These are phyloP conservation scores for Pterocarpus macrocarpus DNA, from an alignment of 306 rosid species.

Conservation along the genomic window DNA sequence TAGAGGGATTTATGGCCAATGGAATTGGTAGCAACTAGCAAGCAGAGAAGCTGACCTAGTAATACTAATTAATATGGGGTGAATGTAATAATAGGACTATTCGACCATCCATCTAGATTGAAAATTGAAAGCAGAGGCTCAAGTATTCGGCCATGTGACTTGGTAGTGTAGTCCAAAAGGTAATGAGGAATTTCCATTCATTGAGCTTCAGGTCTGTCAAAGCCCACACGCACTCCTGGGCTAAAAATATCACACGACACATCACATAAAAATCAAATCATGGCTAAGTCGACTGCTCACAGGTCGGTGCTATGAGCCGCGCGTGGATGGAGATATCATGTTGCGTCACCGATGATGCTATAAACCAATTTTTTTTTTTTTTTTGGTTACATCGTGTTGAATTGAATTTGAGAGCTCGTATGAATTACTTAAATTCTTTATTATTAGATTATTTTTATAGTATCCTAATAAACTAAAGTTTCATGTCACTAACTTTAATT, in stretches of 20 bases:
- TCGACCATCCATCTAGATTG: too few species aligned
- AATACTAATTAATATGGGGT: background rate
- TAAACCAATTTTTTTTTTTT: background rate
- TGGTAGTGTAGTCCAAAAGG: background rate
- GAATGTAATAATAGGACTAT: too few species aligned
- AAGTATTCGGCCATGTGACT: background rate
- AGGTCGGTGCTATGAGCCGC: slow-evolving; percentile 9
- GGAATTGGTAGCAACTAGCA: background rate
- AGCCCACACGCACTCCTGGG: slow-evolving; percentile 1
- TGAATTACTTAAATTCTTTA: too few species aligned
- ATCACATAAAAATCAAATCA: background rate
- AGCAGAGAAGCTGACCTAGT: background rate
- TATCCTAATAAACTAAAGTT: too few species aligned
- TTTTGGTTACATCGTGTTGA: too few species aligned
- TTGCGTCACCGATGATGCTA: slow-evolving; percentile 8
- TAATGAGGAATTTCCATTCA: background rate
- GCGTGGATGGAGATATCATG: background rate
- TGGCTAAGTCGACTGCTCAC: background rate
- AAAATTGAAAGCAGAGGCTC: background rate
- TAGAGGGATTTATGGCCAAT: background rate
- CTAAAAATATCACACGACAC: background rate
- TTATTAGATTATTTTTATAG: too few species aligned
- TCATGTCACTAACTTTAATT: background rate
- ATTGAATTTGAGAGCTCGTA: too few species aligned
- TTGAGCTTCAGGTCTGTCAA: background rate